Conservation (phyloP, 208 protist species). For the Trichomonas tenax region DNA sequence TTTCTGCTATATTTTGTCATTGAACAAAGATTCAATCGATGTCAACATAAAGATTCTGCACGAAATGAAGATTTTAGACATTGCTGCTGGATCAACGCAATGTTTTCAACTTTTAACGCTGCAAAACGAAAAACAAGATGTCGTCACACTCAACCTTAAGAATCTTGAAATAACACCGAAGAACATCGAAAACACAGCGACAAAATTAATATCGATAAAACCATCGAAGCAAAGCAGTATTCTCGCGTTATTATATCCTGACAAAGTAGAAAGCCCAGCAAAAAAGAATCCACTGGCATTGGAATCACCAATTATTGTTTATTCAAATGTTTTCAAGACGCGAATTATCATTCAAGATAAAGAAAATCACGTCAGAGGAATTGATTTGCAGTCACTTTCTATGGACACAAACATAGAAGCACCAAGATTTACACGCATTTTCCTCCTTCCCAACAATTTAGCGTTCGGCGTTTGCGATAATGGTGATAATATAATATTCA, state of each 20-base stretch:
- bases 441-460: background rate
- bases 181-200: background rate
- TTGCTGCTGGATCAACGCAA: background rate
- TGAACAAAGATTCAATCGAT: background rate
- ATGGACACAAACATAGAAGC: background rate
- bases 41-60: background rate
- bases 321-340: background rate
- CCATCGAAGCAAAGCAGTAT: background rate
- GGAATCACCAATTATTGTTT: background rate
- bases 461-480: background rate
- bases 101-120: background rate
- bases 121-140: background rate
- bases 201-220: background rate
- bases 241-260: background rate
- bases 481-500: background rate
- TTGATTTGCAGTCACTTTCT: background rate
- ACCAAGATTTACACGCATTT: background rate
- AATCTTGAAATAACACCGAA: background rate
- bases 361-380: background rate
- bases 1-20: background rate
- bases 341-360: background rate
- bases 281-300: background rate
- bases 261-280: background rate
- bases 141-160: background rate
- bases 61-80: background rate